Conservation (phyloP, 352 stramenopile genomes). For the Pythium brachiatum region DNA sequence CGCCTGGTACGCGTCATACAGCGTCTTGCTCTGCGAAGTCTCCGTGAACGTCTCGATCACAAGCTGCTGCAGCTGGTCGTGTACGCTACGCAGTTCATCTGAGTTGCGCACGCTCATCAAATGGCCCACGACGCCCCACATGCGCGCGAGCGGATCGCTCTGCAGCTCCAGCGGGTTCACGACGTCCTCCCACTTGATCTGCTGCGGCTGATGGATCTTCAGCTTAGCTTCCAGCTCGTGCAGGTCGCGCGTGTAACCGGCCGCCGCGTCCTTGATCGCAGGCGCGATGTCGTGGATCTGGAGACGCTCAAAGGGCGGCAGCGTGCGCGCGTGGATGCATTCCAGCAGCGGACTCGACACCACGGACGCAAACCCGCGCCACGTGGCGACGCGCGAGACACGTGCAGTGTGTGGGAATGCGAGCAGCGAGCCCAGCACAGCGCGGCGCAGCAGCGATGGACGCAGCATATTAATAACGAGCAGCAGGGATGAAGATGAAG, state of each 20-base stretch:
- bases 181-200: slow-evolving; percentile 80
- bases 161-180: slow-evolving; percentile 92
- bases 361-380: slow-evolving; percentile 10
- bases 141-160: slow-evolving; percentile 88
- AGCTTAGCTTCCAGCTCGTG: slow-evolving; percentile 45
- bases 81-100: slow-evolving; percentile 91
- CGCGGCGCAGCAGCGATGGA: slow-evolving; percentile 15
- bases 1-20: slow-evolving; percentile 90
- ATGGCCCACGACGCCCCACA: slow-evolving; percentile 95
- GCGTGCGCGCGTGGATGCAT: slow-evolving; percentile 51
- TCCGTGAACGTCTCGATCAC: slow-evolving; percentile 93
- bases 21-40: slow-evolving; percentile 88
- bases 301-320: slow-evolving; percentile 72
- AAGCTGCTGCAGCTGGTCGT: slow-evolving; percentile 92
- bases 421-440: slow-evolving; percentile 5
- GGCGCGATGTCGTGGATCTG: slow-evolving; percentile 60
- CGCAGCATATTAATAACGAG: slow-evolving; percentile 18
- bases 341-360: slow-evolving; percentile 47
- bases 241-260: slow-evolving; percentile 50
- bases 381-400: background rate
- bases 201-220: slow-evolving; percentile 8
- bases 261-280: slow-evolving; percentile 49
- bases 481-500: background rate
- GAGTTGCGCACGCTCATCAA: slow-evolving; percentile 97
- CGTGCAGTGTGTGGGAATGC: slow-evolving; percentile 12